These are phyloP conservation scores for Aureobasidium pullulans DNA, from an alignment of 2,329 filamentous ascomycete genomes.

Conservation along the genomic window DNA sequence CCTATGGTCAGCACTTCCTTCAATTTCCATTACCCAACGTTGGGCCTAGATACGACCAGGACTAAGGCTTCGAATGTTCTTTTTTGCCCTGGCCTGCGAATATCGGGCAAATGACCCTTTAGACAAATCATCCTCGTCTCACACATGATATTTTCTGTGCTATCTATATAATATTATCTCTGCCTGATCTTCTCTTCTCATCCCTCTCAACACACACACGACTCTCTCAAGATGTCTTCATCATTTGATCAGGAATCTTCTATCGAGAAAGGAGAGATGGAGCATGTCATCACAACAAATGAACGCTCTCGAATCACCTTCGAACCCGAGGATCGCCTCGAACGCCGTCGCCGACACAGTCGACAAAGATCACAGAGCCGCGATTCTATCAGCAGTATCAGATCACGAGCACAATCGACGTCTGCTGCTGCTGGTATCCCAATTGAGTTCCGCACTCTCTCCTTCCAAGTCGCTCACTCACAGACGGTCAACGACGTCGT, in stretches of 20 bases:
- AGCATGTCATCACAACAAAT: background rate
- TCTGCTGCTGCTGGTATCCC: slow-evolving; percentile 12
- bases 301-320: slow-evolving; percentile 10
- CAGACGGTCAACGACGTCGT: slow-evolving; percentile 27
- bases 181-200: background rate
- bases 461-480: slow-evolving; percentile 33
- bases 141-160: background rate
- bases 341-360: slow-evolving; percentile 5
- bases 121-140: background rate
- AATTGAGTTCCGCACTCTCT: slow-evolving; percentile 28
- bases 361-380: slow-evolving; percentile 12
- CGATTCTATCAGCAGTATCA: slow-evolving; percentile 15
- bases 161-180: slow-evolving; percentile 1
- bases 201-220: background rate
- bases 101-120: background rate
- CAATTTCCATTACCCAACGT: slow-evolving; percentile 3
- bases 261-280: slow-evolving; percentile 6
- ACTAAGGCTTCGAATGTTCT: background rate
- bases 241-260: slow-evolving; percentile 2
- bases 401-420: slow-evolving; percentile 10
- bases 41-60: background rate
- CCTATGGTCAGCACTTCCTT: background rate
- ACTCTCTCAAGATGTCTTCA: slow-evolving; percentile 4
- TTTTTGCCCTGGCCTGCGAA: background rate
- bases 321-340: slow-evolving; percentile 10